Evolutionary conservation across 148 eudicot genomes (phyloP), one percentile per base, ranked within the genome.

Genomic region (Nyssa sinensis): DNA sequence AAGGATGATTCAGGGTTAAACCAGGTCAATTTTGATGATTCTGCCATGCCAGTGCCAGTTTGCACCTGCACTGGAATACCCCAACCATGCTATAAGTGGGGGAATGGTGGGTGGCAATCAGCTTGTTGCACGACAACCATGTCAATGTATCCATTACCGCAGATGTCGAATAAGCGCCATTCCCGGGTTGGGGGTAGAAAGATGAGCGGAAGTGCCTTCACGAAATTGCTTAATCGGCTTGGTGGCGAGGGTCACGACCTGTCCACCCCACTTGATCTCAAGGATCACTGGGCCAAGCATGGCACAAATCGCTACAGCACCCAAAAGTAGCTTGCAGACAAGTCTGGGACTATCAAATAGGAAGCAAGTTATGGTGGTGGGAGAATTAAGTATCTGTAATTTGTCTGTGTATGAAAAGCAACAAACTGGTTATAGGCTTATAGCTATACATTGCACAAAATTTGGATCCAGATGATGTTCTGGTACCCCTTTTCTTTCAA

Each of bases 71-170:
- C 87, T 5, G 87, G 87, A 9, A 64, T 72, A 34, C 87, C 87
- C 21, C 87, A 84, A 51, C 87, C 87, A 1, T 84, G 87, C 81
- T 84, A 84, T 8, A 81, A 75, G 76, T 84, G 87, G 87, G 87
- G 87, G n/a, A 84, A 70, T 44, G 86, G 86, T 10, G 86, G 86
- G 27, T 83, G 86, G 86, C 86, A 83, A 53, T 83, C 86, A 0
- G 86, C 83, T 19, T 83, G 86, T 75, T 83, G 86, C 67, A 83
- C 86, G 0, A 80, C 83, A 32, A 80, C 80, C 37, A 75, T 80
- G 41, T 79, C 86, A 7, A 74, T 83, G 86, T 83, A 80, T 70
- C 86, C 86, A 35, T 66, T 83, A 25, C 86, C 86, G 29, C 83
- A 76, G 78, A 62, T 75, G 65, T 71, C 82, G 2, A 79, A 80